These are phyloP conservation scores for Neopestalotiopsis sp. DNA, from an alignment of 2,329 filamentous ascomycete species.

Conservation along the genomic window DNA sequence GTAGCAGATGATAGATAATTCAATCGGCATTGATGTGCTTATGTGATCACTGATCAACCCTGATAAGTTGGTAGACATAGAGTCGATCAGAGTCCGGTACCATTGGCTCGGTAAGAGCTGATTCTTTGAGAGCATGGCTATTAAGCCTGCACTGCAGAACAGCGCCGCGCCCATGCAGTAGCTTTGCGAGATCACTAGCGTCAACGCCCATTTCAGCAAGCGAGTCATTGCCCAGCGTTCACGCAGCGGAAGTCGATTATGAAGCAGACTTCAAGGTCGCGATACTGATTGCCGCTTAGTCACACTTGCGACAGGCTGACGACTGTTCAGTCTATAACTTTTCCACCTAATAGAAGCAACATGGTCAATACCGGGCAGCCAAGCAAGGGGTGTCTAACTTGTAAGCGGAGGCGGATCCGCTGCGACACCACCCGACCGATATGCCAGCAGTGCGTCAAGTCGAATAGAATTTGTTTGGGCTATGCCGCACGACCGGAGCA, in stretches of 20 bases:
- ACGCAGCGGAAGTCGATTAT: background rate
- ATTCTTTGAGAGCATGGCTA: background rate
- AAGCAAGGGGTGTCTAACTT: constrained; percentile 2
- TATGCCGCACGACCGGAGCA: background rate
- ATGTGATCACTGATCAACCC: background rate
- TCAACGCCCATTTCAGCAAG: background rate
- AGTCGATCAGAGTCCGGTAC: background rate
- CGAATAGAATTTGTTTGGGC: background rate
- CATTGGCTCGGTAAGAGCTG: background rate
- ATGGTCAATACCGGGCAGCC: constrained; percentile 6
- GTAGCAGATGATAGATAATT: background rate
- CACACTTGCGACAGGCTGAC: background rate
- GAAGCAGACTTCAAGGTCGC: no score
- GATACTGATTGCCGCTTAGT: background rate
- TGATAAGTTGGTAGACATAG: background rate
- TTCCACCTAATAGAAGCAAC: background rate
- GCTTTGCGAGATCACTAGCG: constrained; percentile 9
- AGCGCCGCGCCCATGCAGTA: background rate
- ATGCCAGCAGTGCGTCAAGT: background rate
- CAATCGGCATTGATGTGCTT: background rate
- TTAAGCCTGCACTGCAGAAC: background rate
- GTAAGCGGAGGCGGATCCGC: background rate
- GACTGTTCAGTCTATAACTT: background rate
- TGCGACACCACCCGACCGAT: background rate
- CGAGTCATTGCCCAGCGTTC: background rate